Percentiles rank a stretch among this genome's conserved stretches.
phyloP scores from a whole-genome alignment of 2,329 filamentous ascomycete genomes.

The Clonostachys byssicola region DNA sequence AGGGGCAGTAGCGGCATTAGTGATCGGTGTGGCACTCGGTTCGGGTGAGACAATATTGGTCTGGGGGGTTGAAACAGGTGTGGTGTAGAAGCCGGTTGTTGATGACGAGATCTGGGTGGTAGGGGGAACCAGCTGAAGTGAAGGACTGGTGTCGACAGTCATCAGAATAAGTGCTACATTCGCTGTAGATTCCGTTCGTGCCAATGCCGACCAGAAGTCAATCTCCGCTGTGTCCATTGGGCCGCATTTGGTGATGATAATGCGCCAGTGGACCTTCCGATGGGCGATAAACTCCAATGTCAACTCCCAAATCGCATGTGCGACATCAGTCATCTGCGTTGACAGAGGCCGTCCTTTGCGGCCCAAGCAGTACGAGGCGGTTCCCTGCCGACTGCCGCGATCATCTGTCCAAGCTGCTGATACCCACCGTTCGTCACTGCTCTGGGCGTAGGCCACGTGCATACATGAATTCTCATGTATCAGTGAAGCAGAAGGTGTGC shows the following conservation, averaged over 20 bases:
- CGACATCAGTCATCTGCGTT: constrained; percentile 57
- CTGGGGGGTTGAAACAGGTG: constrained; percentile 66
- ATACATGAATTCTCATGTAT: constrained; percentile 76
- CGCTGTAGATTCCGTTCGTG: constrained; percentile 45
- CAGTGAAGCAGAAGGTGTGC: constrained; percentile 66
- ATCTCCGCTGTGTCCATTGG: constrained; percentile 64
- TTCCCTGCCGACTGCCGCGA: constrained; percentile 68
- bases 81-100: constrained; percentile 46
- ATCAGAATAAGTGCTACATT: constrained; percentile 54
- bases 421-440: constrained; percentile 73
- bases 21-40: constrained; percentile 45
- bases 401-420: constrained; percentile 80
- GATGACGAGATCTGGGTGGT: constrained; percentile 41
- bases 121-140: constrained; percentile 58
- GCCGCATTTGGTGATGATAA: constrained; percentile 70
- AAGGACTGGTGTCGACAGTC: constrained; percentile 61
- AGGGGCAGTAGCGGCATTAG: constrained; percentile 35
- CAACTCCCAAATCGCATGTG: constrained; percentile 72
- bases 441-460: constrained; percentile 75
- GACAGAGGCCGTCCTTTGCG: constrained; percentile 49
- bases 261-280: constrained; percentile 71
- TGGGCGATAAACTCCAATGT: constrained; percentile 69
- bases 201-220: constrained; percentile 51
- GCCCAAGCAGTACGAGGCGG: constrained; percentile 67
- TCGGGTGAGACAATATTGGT: constrained; percentile 57